Evolutionary conservation across 2,329 filamentous ascomycete species (phyloP).

Genomic region (Aspergillus sojae): DNA sequence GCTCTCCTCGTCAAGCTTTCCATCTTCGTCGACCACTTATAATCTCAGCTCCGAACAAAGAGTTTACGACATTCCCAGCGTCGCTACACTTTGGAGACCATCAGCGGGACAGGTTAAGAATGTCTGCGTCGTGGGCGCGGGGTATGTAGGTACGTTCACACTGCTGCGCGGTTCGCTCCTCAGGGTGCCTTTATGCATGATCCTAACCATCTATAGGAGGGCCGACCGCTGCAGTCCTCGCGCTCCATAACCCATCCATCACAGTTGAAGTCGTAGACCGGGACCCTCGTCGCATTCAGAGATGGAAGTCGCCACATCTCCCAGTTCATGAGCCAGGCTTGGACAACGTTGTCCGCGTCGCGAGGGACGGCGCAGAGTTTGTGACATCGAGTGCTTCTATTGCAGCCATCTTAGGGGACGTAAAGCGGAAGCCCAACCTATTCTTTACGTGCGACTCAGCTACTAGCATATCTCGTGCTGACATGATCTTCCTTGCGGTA

Average conservation of each 20-base stretch:
- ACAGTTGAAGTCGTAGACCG: slow-evolving; percentile 75
- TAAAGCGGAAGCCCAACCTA: slow-evolving; percentile 64
- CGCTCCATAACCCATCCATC: slow-evolving; percentile 71
- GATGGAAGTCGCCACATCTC: slow-evolving; percentile 73
- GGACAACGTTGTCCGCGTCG: slow-evolving; percentile 63
- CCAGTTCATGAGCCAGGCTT: slow-evolving; percentile 78
- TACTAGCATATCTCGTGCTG: slow-evolving; percentile 65
- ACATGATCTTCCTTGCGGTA: slow-evolving; percentile 74
- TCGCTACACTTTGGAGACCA: background rate
- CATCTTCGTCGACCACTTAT: background rate
- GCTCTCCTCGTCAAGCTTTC: slow-evolving; percentile 9
- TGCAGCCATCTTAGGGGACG: slow-evolving; percentile 26
- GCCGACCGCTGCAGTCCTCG: slow-evolving; percentile 74
- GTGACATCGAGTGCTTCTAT: background rate
- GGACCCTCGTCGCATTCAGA: slow-evolving; percentile 65
- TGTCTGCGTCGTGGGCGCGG: slow-evolving; percentile 74
- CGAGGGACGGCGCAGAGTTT: slow-evolving; percentile 38
- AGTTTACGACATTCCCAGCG: background rate
- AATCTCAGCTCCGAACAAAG: background rate
- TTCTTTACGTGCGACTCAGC: slow-evolving; percentile 72
- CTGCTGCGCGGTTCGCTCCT: too few relatives aligned
- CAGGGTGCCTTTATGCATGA: background rate
- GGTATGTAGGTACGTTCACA: slow-evolving; percentile 67
- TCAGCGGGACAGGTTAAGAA: slow-evolving; percentile 23
- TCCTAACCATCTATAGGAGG: slow-evolving; percentile 55